A percentile compares a stretch with the other conserved stretches of the same genome.
Evolutionary conservation across 78 protist species (phyloP).

Genomic region (Trichosphaerium sp.): DNA sequence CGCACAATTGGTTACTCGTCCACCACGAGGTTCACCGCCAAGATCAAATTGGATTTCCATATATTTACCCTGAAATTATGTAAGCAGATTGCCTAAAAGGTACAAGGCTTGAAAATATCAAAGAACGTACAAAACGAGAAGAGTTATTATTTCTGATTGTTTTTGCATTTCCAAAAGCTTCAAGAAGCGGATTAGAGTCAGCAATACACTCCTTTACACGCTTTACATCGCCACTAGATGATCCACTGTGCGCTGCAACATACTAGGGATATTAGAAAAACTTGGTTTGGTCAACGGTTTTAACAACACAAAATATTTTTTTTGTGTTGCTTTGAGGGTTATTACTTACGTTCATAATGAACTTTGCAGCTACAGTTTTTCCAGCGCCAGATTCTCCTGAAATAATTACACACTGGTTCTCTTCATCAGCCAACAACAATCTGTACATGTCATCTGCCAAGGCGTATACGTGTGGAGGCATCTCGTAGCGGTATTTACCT

Average conservation of each 20-base stretch:
- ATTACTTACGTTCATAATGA: slow-evolving; percentile 20
- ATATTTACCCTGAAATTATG: slow-evolving; percentile 18
- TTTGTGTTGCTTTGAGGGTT: no score
- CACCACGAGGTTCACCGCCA: slow-evolving; percentile 57
- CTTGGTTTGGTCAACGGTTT: background rate
- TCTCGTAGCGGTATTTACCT: slow-evolving; percentile 37
- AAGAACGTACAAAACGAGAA: slow-evolving; percentile 44
- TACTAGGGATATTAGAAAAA: slow-evolving; percentile 53
- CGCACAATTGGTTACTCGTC: slow-evolving; percentile 45
- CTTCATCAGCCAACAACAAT: slow-evolving; percentile 43
- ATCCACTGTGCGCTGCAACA: slow-evolving; percentile 54
- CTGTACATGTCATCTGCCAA: slow-evolving; percentile 70
- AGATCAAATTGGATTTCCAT: slow-evolving; percentile 67
- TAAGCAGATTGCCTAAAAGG: background rate
- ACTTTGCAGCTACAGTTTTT: slow-evolving; percentile 62
- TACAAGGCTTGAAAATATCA: background rate
- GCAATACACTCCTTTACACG: slow-evolving; percentile 56
- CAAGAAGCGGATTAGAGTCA: slow-evolving; percentile 71
- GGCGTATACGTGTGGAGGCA: slow-evolving; percentile 64
- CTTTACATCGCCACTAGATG: slow-evolving; percentile 28
- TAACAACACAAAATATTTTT: no score
- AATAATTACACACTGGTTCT: slow-evolving; percentile 82
- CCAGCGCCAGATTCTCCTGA: slow-evolving; percentile 76
- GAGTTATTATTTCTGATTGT: slow-evolving; percentile 70
- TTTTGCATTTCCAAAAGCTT: slow-evolving; percentile 84